phyloP scores from a whole-genome alignment of 306 rosid genomes.

The Mimosa pudica region DNA sequence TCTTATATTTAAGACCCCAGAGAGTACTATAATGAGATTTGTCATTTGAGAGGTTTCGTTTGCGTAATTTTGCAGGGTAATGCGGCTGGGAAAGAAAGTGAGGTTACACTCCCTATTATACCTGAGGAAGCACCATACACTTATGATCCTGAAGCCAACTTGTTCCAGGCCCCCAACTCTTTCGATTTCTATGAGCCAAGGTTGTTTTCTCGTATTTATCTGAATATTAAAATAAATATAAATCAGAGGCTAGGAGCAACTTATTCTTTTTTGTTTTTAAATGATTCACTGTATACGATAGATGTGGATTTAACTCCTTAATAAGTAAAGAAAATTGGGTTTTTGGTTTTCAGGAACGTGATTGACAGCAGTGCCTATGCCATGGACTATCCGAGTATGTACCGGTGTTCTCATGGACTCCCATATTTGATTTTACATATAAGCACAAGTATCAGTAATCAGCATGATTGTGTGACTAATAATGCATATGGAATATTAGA shows the following conservation, averaged over 20 bases:
- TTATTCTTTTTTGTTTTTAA: not conserved
- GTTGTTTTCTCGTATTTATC: not conserved
- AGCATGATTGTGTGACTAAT: not conserved
- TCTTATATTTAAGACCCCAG: too few relatives aligned
- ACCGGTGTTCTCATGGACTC: slow-evolving; percentile 20
- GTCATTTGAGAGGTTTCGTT: not conserved
- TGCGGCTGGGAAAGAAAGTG: not conserved
- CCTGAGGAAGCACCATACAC: not conserved
- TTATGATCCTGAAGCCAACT: not conserved
- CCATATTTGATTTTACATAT: not conserved
- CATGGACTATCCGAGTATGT: not conserved
- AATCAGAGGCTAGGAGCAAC: not conserved
- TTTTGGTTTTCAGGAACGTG: slow-evolving; percentile 3
- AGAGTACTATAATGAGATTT: not conserved
- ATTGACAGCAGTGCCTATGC: not conserved
- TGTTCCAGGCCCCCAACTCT: not conserved
- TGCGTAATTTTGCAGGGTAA: not conserved
- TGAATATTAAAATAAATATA: not conserved
- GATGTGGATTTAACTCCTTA: not conserved
- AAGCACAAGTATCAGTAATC: slow-evolving; percentile 12
- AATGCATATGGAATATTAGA: too few relatives aligned
- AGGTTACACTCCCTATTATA: not conserved
- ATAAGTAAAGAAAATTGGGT: not conserved
- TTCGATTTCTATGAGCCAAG: not conserved
- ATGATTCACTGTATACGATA: too few relatives aligned